Conservation (phyloP, 768 basidiomycete species). For the Collybiopsis confluens region DNA sequence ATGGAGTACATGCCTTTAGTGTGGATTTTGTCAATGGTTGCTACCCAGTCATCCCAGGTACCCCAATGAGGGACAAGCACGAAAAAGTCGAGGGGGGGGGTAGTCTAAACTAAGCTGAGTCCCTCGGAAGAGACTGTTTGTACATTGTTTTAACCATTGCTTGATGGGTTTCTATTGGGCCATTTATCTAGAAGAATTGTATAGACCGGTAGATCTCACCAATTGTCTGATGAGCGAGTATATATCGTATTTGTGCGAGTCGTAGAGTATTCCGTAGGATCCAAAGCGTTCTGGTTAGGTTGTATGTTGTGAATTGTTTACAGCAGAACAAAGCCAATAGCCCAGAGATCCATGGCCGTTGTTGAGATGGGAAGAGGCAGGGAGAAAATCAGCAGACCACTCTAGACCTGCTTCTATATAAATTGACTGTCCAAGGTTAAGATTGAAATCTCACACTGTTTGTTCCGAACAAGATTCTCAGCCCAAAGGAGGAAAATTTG, state of each 20-base stretch:
- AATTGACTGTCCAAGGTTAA: too few relatives aligned
- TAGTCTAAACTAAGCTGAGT: slow-evolving; percentile 88
- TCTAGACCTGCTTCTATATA: too few relatives aligned
- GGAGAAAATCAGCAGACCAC: too few relatives aligned
- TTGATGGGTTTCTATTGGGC: slow-evolving; percentile 86
- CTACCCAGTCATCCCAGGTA: slow-evolving; percentile 72
- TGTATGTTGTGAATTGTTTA: slow-evolving; percentile 63
- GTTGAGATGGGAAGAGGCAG: too few relatives aligned
- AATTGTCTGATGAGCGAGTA: slow-evolving; percentile 79
- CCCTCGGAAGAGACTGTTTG: slow-evolving; percentile 83
- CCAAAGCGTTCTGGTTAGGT: slow-evolving; percentile 73
- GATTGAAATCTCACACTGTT: too few relatives aligned
- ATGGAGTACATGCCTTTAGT: slow-evolving; percentile 85
- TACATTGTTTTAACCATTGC: slow-evolving; percentile 82
- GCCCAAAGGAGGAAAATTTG: too few relatives aligned
- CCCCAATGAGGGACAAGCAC: slow-evolving; percentile 94
- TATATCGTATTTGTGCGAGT: slow-evolving; percentile 62
- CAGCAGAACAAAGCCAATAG: not conserved
- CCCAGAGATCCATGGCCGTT: too few relatives aligned
- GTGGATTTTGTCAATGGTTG: slow-evolving; percentile 74
- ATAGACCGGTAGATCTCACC: slow-evolving; percentile 78
- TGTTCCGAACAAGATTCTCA: too few relatives aligned
- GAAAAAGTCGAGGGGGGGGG: slow-evolving; percentile 86
- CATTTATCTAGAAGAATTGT: slow-evolving; percentile 89
- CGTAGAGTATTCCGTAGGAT: slow-evolving; percentile 61